Percentiles rank a stretch among this genome's conserved stretches.
Conservation (phyloP, 805 yeast species). For the Sugiyamaella mastotermitis region DNA sequence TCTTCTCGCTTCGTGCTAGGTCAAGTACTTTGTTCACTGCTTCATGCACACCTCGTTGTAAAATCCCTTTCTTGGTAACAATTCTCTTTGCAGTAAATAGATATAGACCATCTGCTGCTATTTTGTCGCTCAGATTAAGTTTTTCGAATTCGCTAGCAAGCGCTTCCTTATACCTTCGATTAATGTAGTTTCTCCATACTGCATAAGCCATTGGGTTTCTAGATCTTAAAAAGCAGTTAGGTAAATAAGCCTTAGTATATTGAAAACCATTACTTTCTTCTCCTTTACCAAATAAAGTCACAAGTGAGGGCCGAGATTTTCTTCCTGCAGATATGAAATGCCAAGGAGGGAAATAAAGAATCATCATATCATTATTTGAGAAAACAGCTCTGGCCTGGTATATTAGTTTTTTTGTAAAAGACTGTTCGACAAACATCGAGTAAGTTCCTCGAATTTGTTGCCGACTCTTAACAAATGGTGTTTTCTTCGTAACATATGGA, state of each 20-base stretch:
- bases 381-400: conserved; percentile 8
- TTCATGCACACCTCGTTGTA: conserved; percentile 10
- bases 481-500: conserved; percentile 8
- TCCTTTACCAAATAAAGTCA: conserved; percentile 11
- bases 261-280: conserved; percentile 11
- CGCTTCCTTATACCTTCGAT: conserved; percentile 1
- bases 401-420: conserved; percentile 5
- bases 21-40: conserved; percentile 7
- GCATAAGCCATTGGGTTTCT: conserved; percentile 20
- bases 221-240: conserved; percentile 8
- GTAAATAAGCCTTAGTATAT: neutral
- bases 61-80: conserved; percentile 4
- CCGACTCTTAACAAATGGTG: conserved; percentile 3
- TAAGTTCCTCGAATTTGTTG: conserved; percentile 11
- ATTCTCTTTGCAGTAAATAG: conserved; percentile 12
- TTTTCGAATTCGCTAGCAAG: neutral
- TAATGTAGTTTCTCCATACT: conserved; percentile 15
- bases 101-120: conserved; percentile 16
- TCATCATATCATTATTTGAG: conserved; percentile 13
- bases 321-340: conserved; percentile 16
- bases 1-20: conserved; percentile 1
- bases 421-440: conserved; percentile 8
- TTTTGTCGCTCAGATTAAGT: neutral
- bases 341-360: conserved; percentile 17
- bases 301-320: conserved; percentile 18